Base-by-base conservation (phyloP, 257 asterid species). In the Capsicum chinense region DNA sequence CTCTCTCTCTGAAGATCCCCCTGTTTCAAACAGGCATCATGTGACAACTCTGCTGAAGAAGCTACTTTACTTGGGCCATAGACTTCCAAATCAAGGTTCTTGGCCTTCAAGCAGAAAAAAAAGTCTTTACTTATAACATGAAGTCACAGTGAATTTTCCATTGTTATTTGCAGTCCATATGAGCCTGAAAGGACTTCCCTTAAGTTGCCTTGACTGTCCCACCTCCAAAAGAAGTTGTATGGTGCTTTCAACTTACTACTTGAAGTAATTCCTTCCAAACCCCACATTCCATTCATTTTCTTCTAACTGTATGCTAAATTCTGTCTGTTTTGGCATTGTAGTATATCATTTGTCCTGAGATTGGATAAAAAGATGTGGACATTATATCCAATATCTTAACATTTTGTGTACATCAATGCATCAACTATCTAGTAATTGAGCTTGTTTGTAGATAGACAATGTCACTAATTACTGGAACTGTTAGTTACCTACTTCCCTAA, bases 1-100 rank as follows among this genome's bases (percentile, higher is more conserved):
- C 68, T 21, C 47, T 76, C 81, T 52, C 26, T 76, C n/a, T n/a
- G 76, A 37, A 14, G 63, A 76, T 52, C 39, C 52, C 5, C 1
- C 26, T 52, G 81, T 33, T 14, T 76, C 52, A 52, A 52, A 7
- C 57, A 21, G 63, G 13, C 63, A 52, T 76, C 48, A 26, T 76
- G 81, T 33, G 15, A 76, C 47, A 76, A 50, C 59, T 60, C 21
- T 21, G 60, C 48, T 76, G 81, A 76, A 76, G 81, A 76, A 76
- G 63, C 63, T 26, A 26, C 81, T 74, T 19, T 74, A 26, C 47
- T 50, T 13, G 63, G 44, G 44, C 63, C 81, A 13, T 52, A 14
- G 11, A 76, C 48, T 76, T 74, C 60, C 44, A 26, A 54, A 52
- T 52, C 81, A 76, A 76, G 81, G 48, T 50, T 76, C 81, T 76